Evolutionary conservation across 2,329 filamentous ascomycete genomes (phyloP), one percentile per base, ranked within the genome.

Genomic region (Sporothrix globosa): DNA sequence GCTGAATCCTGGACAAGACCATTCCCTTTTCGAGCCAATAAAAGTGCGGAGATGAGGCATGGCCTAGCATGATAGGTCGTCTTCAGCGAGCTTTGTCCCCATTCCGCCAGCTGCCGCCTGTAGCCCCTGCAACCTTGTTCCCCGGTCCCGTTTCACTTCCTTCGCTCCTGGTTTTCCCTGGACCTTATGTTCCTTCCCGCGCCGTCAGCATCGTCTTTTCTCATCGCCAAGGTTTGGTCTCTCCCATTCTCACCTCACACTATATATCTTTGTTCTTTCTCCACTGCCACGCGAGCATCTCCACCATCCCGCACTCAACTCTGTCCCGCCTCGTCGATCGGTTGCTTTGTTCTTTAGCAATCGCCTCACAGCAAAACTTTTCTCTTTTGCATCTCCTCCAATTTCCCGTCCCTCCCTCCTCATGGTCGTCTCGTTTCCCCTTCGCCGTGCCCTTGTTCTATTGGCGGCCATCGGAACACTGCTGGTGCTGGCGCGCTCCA

Each of bases 171-270:
- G 30, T 7, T 6, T 34, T 34, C 7, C 7, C 34, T 34, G 7
- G 34, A 34, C 34, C 34, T 34, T 34, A 9, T 5, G 30, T 9
- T 34, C 34, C 34, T 34, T 34, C 6, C 34, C 34, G 34, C 34
- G 34, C 56, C 56, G 24, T 44, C 34, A 24, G 56, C 56, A 44
- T 61, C 56, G 9, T 39, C 41, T n/a, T 58, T 19, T 39, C n/a
- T 19, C 56, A 60, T 61, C 39, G 56, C 56, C 56, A 60, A 44
- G 56, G 44, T 60, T 60, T 60, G 10, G 11, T 21, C 44, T 58
- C 19, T 60, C 21, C 41, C 34, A 34, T 34, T 34, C 5, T 34
- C 34, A 6, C 34, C 34, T 9, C 34, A 34, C 34, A 34, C 34
- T 34, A 34, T 34, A 34, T 34, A 34, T 34, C 34, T 34, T 34